phyloP scores from a whole-genome alignment of 1,284 basidiomycete species.

The Malassezia sp. region DNA sequence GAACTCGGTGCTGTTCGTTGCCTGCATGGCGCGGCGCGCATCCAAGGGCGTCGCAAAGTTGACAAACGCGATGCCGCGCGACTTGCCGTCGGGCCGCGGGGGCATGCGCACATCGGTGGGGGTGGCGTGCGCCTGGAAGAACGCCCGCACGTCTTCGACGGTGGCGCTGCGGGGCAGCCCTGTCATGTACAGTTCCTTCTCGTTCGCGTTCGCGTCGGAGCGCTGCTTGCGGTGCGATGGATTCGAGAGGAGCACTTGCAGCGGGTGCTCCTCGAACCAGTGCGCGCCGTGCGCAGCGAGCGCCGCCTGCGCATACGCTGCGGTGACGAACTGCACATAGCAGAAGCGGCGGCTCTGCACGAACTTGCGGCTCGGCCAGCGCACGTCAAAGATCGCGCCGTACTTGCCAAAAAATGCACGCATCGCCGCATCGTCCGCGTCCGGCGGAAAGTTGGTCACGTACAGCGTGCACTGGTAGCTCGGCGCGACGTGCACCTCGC shows the following conservation, averaged over 20 bases:
- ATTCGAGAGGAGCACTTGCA: constrained; percentile 80
- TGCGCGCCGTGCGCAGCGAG: constrained; percentile 66
- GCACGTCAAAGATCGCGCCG: constrained; percentile 79
- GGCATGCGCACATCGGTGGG: constrained; percentile 71
- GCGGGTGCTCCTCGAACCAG: constrained; percentile 53
- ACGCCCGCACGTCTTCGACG: constrained; percentile 60
- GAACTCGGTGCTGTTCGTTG: constrained; percentile 30
- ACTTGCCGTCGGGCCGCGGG: constrained; percentile 59
- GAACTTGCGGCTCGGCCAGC: constrained; percentile 97
- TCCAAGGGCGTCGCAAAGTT: constrained; percentile 58
- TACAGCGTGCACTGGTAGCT: constrained; percentile 91
- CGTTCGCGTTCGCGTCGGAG: constrained; percentile 67
- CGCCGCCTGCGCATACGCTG: constrained; percentile 63
- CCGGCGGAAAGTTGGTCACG: constrained; percentile 87
- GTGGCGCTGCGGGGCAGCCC: constrained; percentile 65
- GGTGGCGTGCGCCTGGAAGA: constrained; percentile 63
- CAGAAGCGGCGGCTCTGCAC: constrained; percentile 80
- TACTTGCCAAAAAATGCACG: constrained; percentile 69
- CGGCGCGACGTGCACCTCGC: constrained; percentile 67
- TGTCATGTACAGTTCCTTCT: constrained; percentile 71
- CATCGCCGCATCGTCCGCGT: constrained; percentile 63
- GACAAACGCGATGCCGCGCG: constrained; percentile 82
- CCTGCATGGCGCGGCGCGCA: constrained; percentile 34
- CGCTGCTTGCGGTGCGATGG: constrained; percentile 76
- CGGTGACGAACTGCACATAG: constrained; percentile 79